These are phyloP conservation scores for Funneliformis caledonium DNA, from an alignment of 371 early-diverging fungal genomes.

Conservation along the genomic window DNA sequence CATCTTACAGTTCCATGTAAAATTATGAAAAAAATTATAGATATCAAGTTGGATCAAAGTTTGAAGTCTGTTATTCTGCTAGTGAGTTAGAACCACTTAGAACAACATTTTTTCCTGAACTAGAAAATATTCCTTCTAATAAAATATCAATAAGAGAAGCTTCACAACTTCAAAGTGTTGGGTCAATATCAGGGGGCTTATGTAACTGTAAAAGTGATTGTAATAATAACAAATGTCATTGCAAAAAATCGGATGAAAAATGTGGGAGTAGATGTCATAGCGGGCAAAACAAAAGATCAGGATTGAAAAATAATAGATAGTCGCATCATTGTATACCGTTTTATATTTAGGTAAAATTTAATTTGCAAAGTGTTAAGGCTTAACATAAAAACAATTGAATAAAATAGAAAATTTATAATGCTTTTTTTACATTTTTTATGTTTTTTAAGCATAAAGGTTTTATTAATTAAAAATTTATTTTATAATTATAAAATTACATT, in stretches of 20 bases:
- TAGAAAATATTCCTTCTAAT: neutral
- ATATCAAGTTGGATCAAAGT: neutral
- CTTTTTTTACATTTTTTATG: no score
- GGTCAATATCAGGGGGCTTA: neutral
- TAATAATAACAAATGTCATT: conserved; percentile 2
- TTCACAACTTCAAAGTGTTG: conserved; percentile 6
- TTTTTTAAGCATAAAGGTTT: no score
- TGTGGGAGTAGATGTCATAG: no score
- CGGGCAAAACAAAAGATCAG: no score
- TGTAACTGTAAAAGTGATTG: conserved; percentile 3
- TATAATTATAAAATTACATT: no score
- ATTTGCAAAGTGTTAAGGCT: no score
- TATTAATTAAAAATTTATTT: no score
- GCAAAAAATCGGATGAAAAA: neutral
- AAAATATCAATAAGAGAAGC: conserved; percentile 22
- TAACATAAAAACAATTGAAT: no score
- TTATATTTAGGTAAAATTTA: no score
- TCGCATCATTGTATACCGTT: neutral
- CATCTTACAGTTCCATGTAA: neutral
- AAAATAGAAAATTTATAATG: no score
- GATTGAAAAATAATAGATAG: no score
- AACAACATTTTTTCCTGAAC: neutral
- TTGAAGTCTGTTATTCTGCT: neutral
- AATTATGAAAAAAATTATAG: neutral
- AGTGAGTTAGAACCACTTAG: neutral